These are phyloP conservation scores for Macrolepiota dolichaula DNA, from an alignment of 768 basidiomycete genomes.

Conservation along the genomic window DNA sequence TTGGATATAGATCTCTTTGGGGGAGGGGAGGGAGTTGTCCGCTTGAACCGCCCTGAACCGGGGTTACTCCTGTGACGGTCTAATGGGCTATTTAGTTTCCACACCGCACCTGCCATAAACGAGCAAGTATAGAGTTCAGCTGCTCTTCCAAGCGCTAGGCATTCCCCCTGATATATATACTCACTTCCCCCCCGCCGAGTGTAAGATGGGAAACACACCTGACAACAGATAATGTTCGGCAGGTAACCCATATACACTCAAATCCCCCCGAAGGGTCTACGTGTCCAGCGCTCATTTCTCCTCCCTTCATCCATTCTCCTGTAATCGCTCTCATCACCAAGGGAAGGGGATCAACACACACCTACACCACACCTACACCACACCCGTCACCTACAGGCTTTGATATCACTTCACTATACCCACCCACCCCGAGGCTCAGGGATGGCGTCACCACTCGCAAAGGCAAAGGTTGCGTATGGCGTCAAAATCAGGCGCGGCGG, in stretches of 20 bases:
- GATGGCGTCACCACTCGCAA: slow-evolving; percentile 7
- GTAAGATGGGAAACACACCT: background rate
- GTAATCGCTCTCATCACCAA: background rate
- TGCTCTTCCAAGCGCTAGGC: background rate
- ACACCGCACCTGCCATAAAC: slow-evolving; percentile 8
- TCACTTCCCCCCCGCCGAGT: too few relatives aligned
- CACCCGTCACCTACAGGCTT: background rate
- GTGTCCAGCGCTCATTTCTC: slow-evolving; percentile 3
- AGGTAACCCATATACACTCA: slow-evolving; percentile 1
- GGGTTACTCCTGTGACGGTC: slow-evolving; percentile 7
- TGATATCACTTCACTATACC: background rate
- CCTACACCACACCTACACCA: background rate
- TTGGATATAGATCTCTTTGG: slow-evolving; percentile 1
- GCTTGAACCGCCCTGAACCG: slow-evolving; percentile 6
- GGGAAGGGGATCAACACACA: background rate
- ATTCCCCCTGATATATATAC: slow-evolving; percentile 8
- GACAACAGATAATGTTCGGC: background rate
- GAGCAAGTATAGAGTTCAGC: background rate
- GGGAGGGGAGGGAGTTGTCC: too few relatives aligned
- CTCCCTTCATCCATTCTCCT: background rate
- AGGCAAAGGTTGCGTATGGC: slow-evolving; percentile 3
- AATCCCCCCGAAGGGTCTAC: too few relatives aligned
- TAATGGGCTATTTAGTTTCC: slow-evolving; percentile 7
- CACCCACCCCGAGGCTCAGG: too few relatives aligned
- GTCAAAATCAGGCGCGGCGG: slow-evolving; percentile 9